Evolutionary conservation across 2,329 filamentous ascomycete species (phyloP).

Genomic region (Colletotrichum sp.): DNA sequence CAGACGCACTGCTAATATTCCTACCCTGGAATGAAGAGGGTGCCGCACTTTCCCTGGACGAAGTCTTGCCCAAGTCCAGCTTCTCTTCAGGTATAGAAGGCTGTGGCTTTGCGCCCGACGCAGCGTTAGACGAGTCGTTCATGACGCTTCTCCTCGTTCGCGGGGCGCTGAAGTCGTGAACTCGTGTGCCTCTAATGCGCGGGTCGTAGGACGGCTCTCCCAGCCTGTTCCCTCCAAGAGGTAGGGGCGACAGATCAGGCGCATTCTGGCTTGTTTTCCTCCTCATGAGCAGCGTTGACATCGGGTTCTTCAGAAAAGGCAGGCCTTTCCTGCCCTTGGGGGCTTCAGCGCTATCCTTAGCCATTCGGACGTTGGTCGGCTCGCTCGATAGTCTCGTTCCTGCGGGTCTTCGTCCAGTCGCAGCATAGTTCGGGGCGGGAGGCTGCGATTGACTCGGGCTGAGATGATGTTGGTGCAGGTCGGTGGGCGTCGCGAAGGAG

Average conservation of each 20-base stretch:
- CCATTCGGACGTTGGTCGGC: slow-evolving; percentile 33
- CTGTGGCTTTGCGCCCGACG: background rate
- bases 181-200: slow-evolving; percentile 66
- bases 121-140: slow-evolving; percentile 21
- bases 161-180: slow-evolving; percentile 71
- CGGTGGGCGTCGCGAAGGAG: slow-evolving; percentile 56
- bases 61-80: slow-evolving; percentile 21
- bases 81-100: slow-evolving; percentile 7
- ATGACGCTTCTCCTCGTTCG: slow-evolving; percentile 48
- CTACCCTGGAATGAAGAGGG: background rate
- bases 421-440: slow-evolving; percentile 10
- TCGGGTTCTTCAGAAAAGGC: slow-evolving; percentile 64
- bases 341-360: slow-evolving; percentile 38
- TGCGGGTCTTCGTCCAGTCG: slow-evolving; percentile 46
- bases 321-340: slow-evolving; percentile 58
- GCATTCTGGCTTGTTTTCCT: slow-evolving; percentile 58
- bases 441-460: background rate
- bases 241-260: slow-evolving; percentile 46
- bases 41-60: slow-evolving; percentile 23
- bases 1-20: slow-evolving; percentile 34
- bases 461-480: slow-evolving; percentile 38
- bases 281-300: slow-evolving; percentile 63
- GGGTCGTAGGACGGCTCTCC: slow-evolving; percentile 63
- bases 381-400: slow-evolving; percentile 46
- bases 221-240: slow-evolving; percentile 37